These are phyloP conservation scores for Cladorrhinum sp. DNA, from an alignment of 2,329 filamentous ascomycete genomes.

Conservation along the genomic window DNA sequence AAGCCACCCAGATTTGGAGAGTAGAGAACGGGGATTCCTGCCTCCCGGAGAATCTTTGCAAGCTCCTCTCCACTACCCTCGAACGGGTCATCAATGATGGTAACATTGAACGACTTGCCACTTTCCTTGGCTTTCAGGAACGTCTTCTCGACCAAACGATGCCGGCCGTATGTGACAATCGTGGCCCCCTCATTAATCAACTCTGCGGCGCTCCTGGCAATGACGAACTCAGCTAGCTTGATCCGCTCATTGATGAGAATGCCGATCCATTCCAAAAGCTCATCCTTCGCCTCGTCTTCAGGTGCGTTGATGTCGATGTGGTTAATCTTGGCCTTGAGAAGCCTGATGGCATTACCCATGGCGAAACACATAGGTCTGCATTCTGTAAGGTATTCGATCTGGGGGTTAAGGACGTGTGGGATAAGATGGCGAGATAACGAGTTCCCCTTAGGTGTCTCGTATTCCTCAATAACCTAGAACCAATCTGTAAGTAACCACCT, in stretches of 20 bases:
- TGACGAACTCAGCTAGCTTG: constrained; percentile 80
- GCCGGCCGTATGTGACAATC: constrained; percentile 82
- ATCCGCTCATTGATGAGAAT: constrained; percentile 88
- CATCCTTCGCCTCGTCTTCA: constrained; percentile 76
- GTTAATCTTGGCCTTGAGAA: constrained; percentile 88
- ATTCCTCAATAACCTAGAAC: constrained; percentile 79
- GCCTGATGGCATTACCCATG: constrained; percentile 95
- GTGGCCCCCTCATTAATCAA: constrained; percentile 78
- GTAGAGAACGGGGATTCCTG: constrained; percentile 77
- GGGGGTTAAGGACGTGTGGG: constrained; percentile 84
- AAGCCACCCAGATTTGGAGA: constrained; percentile 72
- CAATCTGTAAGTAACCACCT: constrained; percentile 7
- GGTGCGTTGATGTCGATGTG: constrained; percentile 83
- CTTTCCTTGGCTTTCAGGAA: constrained; percentile 67
- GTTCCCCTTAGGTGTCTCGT: constrained; percentile 79
- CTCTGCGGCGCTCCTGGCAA: constrained; percentile 70
- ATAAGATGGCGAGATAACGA: constrained; percentile 89
- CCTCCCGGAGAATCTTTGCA: constrained; percentile 64
- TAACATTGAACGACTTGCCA: constrained; percentile 77
- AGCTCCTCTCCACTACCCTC: constrained; percentile 55
- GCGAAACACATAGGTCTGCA: constrained; percentile 95
- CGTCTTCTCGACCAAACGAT: constrained; percentile 79
- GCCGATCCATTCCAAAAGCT: constrained; percentile 78
- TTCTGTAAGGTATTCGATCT: constrained; percentile 91
- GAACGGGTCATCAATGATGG: constrained; percentile 71